These are phyloP conservation scores for Purpureocillium takamizusanense DNA, from an alignment of 2,329 filamentous ascomycete species.

Conservation along the genomic window DNA sequence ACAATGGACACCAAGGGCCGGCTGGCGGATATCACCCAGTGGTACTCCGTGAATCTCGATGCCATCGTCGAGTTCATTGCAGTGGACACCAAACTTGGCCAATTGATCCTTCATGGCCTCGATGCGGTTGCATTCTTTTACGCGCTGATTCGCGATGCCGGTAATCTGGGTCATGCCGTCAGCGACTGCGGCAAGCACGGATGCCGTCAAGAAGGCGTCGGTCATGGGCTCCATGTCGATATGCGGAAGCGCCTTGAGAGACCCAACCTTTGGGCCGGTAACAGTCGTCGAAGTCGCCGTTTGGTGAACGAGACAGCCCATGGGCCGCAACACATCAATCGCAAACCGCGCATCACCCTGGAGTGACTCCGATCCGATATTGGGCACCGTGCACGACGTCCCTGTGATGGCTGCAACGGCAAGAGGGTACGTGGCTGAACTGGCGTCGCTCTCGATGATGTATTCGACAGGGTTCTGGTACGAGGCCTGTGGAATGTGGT, in stretches of 20 bases:
- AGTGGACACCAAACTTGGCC: conserved; percentile 83
- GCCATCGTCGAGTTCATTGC: conserved; percentile 87
- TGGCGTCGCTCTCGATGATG: conserved; percentile 91
- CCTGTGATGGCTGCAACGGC: conserved; percentile 93
- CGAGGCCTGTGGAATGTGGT: conserved; percentile 77
- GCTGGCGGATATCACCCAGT: conserved; percentile 38
- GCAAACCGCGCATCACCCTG: conserved; percentile 95
- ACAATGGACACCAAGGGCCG: conserved; percentile 68
- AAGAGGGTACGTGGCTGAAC: conserved; percentile 91
- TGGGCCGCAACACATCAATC: conserved; percentile 77
- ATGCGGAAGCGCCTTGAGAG: conserved; percentile 65
- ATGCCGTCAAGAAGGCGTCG: conserved; percentile 92
- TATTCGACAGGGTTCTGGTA: conserved; percentile 84
- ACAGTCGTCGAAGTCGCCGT: conserved; percentile 83
- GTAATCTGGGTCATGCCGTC: conserved; percentile 76
- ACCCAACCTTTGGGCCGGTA: conserved; percentile 70
- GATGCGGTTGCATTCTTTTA: conserved; percentile 97
- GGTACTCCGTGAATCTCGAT: conserved; percentile 60
- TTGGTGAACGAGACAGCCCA: conserved; percentile 89
- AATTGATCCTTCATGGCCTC: conserved; percentile 91
- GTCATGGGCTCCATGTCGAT: conserved; percentile 99
- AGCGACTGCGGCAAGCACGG: conserved; percentile 84
- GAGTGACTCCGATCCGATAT: conserved; percentile 85
- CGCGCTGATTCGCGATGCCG: conserved; percentile 93
- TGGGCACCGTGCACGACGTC: conserved; percentile 90